Evolutionary conservation across 306 rosid species (phyloP).

Genomic region (Neltuma alba): DNA sequence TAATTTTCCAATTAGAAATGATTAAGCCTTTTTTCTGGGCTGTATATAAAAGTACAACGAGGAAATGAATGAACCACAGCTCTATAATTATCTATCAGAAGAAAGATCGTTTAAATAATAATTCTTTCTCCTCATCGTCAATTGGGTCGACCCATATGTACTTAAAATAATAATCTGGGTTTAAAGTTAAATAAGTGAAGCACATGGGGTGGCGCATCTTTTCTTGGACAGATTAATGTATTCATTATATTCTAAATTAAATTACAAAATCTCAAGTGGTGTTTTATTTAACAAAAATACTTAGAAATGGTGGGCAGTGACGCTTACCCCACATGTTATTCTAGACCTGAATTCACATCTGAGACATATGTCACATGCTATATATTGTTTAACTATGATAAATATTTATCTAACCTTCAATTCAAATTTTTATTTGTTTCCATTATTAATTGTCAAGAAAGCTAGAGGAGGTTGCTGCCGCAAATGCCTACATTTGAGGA

Average conservation of each 20-base stretch:
- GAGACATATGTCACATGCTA: slow-evolving; percentile 20
- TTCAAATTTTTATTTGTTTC: background rate
- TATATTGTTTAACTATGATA: slow-evolving; percentile 17
- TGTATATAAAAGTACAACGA: slow-evolving; percentile 30
- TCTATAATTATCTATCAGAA: slow-evolving; percentile 4
- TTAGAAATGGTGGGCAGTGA: slow-evolving; percentile 24
- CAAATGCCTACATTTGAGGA: slow-evolving; percentile 23
- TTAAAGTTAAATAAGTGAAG: slow-evolving; percentile 38
- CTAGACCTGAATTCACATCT: slow-evolving; percentile 40
- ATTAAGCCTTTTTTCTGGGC: slow-evolving; percentile 14
- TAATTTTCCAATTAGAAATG: slow-evolving; percentile 11
- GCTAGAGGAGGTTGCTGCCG: background rate
- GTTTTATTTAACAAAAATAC: slow-evolving; percentile 24
- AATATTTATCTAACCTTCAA: slow-evolving; percentile 5
- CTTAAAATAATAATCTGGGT: slow-evolving; percentile 14
- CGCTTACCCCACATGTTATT: slow-evolving; percentile 52
- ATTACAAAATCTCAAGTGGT: slow-evolving; percentile 19
- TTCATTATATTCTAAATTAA: slow-evolving; percentile 19
- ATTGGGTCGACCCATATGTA: background rate
- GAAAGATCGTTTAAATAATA: slow-evolving; percentile 22
- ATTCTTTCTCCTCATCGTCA: background rate
- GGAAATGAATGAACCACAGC: slow-evolving; percentile 19
- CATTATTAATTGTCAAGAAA: background rate
- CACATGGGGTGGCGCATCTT: slow-evolving; percentile 53
- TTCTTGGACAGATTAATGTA: slow-evolving; percentile 37